These are phyloP conservation scores for Epichloe sibirici DNA, from an alignment of 2,329 filamentous ascomycete genomes.

Conservation along the genomic window DNA sequence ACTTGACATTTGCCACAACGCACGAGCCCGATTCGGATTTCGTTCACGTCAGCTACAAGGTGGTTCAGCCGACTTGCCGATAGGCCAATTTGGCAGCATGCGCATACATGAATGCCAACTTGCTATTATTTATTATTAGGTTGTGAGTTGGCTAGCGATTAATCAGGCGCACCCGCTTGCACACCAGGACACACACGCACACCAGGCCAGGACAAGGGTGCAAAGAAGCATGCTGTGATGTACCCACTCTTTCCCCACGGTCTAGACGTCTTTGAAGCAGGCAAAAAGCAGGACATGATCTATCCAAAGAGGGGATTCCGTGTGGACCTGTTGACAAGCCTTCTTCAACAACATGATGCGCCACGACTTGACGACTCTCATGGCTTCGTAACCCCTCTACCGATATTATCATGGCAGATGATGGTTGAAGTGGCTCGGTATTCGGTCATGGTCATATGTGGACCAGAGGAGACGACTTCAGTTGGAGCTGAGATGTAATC, in stretches of 20 bases:
- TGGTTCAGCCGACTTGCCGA: too few species aligned
- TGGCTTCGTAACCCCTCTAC: not conserved
- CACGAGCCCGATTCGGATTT: too few species aligned
- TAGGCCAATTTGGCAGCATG: too few species aligned
- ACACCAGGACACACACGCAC: not conserved
- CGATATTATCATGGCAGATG: not conserved
- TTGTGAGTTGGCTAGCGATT: not conserved
- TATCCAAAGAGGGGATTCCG: not conserved
- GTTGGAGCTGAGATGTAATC: not conserved
- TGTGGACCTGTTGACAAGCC: not conserved
- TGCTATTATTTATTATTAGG: not conserved
- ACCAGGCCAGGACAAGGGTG: conserved; percentile 2
- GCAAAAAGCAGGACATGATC: conserved; percentile 6
- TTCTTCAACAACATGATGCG: not conserved
- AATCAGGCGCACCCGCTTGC: not conserved
- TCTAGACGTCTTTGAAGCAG: not conserved
- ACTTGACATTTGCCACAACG: too few species aligned
- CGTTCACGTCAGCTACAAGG: too few species aligned
- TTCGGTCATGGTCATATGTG: not conserved
- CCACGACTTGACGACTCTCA: not conserved
- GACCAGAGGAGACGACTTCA: not conserved
- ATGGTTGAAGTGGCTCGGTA: not conserved
- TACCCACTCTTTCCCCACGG: conserved; percentile 3
- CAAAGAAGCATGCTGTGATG: not conserved
- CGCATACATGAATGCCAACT: too few species aligned